Base-by-base conservation (phyloP, 345 rosid species). In the Acer negundo region DNA sequence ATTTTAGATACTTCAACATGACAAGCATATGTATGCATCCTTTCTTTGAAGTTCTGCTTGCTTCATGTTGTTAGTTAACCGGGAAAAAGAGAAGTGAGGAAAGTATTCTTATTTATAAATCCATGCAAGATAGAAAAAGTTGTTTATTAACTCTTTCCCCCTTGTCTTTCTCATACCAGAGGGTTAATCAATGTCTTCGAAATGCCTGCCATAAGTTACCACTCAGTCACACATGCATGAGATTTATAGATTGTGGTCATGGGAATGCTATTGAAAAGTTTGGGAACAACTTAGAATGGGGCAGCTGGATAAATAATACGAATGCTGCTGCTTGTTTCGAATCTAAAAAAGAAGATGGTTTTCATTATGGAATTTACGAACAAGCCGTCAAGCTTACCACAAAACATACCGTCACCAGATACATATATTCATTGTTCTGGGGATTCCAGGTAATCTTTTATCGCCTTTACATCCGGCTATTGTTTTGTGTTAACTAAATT, bases 161-260 rank as follows among this genome's bases (percentile, higher is more conserved):
- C 24, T 31, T 26, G 26, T 38, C 55, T 77, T 65, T 75, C 38
- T 38, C 66, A 12, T 74, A 35, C 47, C 93, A 95, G 99, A 92
- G 98, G 89, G 96, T 95, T 62, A 92, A 93, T 79, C 90, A 86
- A 68, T 95, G 99, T 84, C 90, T 95, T 74, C 89, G 87, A 70
- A 73, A 88, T 61, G 99, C 92, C 59, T 93, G 99, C 75, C 67
- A 12, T 46, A 0, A 49, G 1, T 77, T 82, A 69, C 17, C 0
- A 7, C 19, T 59, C 0, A 0, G 0, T 4, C 35, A n/a, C 0
- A 3, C 0, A 2, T 95, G 98, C 70, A 31, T 0, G 85, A 2
- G 6, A 0, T 83, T 87, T 69, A 88, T 91, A 85, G 98, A 95
- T 78, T 93, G 98, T 77, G 91, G 92, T 53, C 13, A 24, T 65